Conservation (phyloP, 192 early-diverging fungal species). For the Powellomyces hirtus region DNA sequence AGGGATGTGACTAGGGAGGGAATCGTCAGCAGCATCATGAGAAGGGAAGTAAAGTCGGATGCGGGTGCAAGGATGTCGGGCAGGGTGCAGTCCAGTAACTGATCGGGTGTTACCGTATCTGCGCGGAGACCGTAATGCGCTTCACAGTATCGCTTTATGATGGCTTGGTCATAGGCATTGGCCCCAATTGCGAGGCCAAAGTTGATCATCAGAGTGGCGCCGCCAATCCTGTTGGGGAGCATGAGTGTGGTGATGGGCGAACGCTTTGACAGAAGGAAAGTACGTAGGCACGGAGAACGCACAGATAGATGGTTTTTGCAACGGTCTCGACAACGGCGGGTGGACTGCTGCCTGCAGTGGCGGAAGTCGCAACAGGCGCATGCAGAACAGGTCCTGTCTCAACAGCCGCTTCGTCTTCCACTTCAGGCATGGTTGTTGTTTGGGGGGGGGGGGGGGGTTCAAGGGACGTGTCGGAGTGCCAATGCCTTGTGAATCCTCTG, state of each 20-base stretch:
- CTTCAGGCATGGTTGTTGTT: too few relatives aligned
- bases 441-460: too few relatives aligned
- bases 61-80: conserved; percentile 3
- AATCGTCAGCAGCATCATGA: background rate
- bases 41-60: background rate
- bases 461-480: background rate
- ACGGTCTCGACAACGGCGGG: background rate
- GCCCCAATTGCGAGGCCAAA: background rate
- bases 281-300: background rate
- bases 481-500: background rate
- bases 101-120: background rate
- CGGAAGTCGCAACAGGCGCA: background rate
- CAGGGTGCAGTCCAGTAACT: conserved; percentile 10
- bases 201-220: background rate
- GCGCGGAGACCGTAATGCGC: background rate
- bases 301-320: background rate
- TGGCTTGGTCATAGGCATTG: conserved; percentile 1
- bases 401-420: background rate
- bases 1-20: background rate
- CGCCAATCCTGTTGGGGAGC: conserved; percentile 3
- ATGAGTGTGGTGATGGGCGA: background rate
- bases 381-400: background rate
- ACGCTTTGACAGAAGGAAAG: background rate
- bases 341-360: background rate
- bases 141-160: background rate